These are phyloP conservation scores for Hanseniaspora meyeri DNA, from an alignment of 805 yeast species.

Conservation along the genomic window DNA sequence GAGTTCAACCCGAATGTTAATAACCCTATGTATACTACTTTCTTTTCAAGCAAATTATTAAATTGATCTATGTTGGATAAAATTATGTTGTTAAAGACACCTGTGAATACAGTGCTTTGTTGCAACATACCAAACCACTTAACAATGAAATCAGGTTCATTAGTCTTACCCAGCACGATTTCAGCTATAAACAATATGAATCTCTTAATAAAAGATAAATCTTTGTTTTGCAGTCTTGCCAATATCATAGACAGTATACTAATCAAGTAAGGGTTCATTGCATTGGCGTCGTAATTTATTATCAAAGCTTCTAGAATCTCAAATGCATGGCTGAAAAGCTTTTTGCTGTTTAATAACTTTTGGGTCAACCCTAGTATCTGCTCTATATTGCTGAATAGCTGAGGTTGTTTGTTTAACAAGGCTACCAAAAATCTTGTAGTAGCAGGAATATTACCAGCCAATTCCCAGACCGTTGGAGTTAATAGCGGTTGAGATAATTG, in stretches of 20 bases:
- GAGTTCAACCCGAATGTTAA: conserved; percentile 33
- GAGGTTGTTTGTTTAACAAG: conserved; percentile 35
- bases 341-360: conserved; percentile 72
- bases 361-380: conserved; percentile 95
- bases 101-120: conserved; percentile 39
- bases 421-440: conserved; percentile 67
- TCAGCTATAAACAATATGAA: conserved; percentile 53
- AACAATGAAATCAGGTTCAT: conserved; percentile 40
- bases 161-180: conserved; percentile 35
- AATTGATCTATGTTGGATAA: conserved; percentile 34
- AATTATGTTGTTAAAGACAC: conserved; percentile 31
- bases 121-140: conserved; percentile 65
- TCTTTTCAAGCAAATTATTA: conserved; percentile 44
- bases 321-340: conserved; percentile 71
- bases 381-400: conserved; percentile 37
- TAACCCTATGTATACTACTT: conserved; percentile 40
- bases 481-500: conserved; percentile 67
- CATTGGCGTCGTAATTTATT: conserved; percentile 38
- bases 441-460: conserved; percentile 86
- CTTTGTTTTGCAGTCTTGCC: conserved; percentile 67
- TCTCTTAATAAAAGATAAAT: conserved; percentile 67
- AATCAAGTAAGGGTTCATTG: conserved; percentile 43
- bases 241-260: conserved; percentile 67
- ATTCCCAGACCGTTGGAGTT: conserved; percentile 90
- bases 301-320: conserved; percentile 68